Evolutionary conservation across 2,329 filamentous ascomycete genomes (phyloP), one percentile per base, ranked within the genome.

Genomic region (Trematosphaeria pertusa): DNA sequence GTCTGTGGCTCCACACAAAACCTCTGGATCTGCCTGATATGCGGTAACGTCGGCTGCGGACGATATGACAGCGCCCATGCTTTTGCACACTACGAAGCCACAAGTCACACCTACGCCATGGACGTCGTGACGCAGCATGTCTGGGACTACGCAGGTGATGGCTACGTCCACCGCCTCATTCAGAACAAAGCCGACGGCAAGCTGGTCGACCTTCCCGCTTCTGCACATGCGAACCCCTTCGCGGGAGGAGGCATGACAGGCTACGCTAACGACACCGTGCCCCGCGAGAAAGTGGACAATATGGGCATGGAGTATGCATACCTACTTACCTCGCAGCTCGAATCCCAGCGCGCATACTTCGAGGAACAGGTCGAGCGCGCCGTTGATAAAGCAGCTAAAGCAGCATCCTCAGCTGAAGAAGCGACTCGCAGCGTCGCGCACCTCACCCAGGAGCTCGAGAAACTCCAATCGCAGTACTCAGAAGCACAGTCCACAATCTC

Each of bases 121-220:
- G 94, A 99, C 69, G 84, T 97, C 28, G 86, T 88, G 52, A 96
- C 91, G 0, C 93, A 99, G 70, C 88, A 96, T 61, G 92, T 99
- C 1, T 99, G 94, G 94, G 94, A 99, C 72, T 99, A 99, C 56
- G 90, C 89, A 0, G 91, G 90, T 4, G 94, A 99, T 66, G 89
- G 88, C 65, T 99, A 96, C 80, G 94, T 97, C 37, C 94, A 99
- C 72, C 87, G 94, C 8, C 84, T 97, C 40, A 96, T 99, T 45
- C 88, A 96, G 56, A 91, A 91, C 65, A 96, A 97, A 75, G 87
- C 90, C 8, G 91, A 96, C 69, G 90, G 90, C 18, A 96, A 96
- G 71, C 81, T 96, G 3, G 88, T 97, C 14, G 93, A 97, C 70
- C 80, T 97, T n/a, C 90, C 91, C 0, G 81, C 82, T 2, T 67